Base-by-base conservation (phyloP, 1,284 basidiomycete genomes). In the Dichomitus squalens region DNA sequence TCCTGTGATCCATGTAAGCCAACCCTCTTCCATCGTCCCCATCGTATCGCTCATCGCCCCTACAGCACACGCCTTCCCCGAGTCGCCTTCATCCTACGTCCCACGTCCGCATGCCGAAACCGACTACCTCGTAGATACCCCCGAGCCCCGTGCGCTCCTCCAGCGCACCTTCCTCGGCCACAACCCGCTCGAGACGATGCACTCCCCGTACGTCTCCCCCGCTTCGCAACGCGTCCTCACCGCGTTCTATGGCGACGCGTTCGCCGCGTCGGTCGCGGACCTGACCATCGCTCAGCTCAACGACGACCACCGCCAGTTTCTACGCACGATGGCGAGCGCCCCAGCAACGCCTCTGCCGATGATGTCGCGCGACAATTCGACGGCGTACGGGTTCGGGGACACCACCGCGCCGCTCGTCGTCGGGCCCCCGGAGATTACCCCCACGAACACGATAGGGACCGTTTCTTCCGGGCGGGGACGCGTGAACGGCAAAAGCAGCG, bases 41-140 rank as follows among this genome's bases (percentile, higher is more conserved):
- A 36, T 33, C 11, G 49, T 41, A 11, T 40, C 1, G 2, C 16
- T 29, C 46, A 29, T 20, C 14, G 7, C 14, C 23, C 53, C 18
- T 53, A 46, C 68, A 67, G 80, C 79, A 0, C 79, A 82, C 44
- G 75, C 78, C 0, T 75, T 83, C 50, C 79, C 79, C 0, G 75
- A 79, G 34, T 73, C 75, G 0, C 73, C 78, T 1, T 80, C 80
- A 0, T 77, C 74, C 0, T 78, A 79, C 55, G 70, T 79, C n/a
- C 79, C 80, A 5, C 75, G 80, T 6, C 80, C 81, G 7, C 79
- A 83, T 61, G 74, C 69, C 25, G 53, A 64, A 7, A 80, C 77
- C 7, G 81, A 82, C 66, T 83, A 81, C 58, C 75, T 82, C 21
- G 75, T 79, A n/a, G 80, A 83, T 64, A 82, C 77, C 1, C 79